These are phyloP conservation scores for Aspergillus tanneri DNA, from an alignment of 2,329 filamentous ascomycete species.

Conservation along the genomic window DNA sequence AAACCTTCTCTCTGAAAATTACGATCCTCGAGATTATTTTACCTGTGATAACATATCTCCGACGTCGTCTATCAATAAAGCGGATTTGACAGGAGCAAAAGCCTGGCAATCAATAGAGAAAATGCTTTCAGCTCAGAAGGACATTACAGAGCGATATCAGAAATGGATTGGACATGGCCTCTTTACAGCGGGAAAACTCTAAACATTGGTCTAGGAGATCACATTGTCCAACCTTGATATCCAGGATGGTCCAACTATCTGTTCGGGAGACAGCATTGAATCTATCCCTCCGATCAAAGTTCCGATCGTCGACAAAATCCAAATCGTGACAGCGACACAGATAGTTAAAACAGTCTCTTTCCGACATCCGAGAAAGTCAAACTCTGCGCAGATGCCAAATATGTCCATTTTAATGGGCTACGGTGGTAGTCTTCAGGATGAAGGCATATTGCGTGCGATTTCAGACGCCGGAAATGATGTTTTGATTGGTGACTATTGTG, in stretches of 20 bases:
- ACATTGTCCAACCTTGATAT: constrained; percentile 12
- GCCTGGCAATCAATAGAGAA: background rate
- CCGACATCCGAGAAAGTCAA: constrained; percentile 23
- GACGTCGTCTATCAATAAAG: background rate
- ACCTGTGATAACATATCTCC: constrained; percentile 10
- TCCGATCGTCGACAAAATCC: constrained; percentile 20
- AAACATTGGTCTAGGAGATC: constrained; percentile 14
- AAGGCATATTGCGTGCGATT: constrained; percentile 19
- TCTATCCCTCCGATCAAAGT: constrained; percentile 14
- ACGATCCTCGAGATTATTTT: constrained; percentile 19
- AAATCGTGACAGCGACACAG: constrained; percentile 9
- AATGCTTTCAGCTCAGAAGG: constrained; percentile 9
- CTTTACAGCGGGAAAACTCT: constrained; percentile 17
- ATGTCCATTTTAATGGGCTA: constrained; percentile 74
- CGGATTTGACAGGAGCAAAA: background rate
- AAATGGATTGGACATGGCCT: constrained; percentile 18
- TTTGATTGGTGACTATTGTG: constrained; percentile 24
- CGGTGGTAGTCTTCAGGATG: constrained; percentile 11
- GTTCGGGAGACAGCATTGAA: constrained; percentile 5
- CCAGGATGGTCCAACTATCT: constrained; percentile 1
- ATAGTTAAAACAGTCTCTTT: constrained; percentile 15
- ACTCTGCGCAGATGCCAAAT: constrained; percentile 43
- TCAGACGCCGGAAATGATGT: constrained; percentile 26
- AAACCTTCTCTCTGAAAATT: constrained; percentile 16
- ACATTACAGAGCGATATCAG: background rate